Conservation (phyloP, 2,329 filamentous ascomycete species). For the Fusarium torulosum region DNA sequence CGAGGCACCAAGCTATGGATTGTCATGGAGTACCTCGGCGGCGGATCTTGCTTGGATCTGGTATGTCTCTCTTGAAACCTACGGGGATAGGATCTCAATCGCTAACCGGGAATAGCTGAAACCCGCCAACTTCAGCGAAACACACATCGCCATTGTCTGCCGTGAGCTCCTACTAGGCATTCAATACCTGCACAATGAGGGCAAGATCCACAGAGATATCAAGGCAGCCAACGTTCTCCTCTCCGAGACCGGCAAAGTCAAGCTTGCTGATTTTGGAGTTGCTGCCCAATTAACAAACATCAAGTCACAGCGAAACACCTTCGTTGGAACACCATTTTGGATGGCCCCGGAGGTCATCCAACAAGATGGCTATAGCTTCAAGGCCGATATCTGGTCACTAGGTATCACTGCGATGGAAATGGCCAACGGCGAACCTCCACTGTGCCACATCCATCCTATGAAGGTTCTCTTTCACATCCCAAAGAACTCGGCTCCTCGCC, state of each 20-base stretch:
- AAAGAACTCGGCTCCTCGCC: constrained; percentile 84
- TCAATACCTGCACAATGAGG: constrained; percentile 92
- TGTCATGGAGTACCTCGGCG: constrained; percentile 97
- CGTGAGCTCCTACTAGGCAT: constrained; percentile 90
- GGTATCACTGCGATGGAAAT: constrained; percentile 94
- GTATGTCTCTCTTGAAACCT: constrained; percentile 62
- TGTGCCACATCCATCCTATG: constrained; percentile 90
- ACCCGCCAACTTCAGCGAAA: constrained; percentile 88
- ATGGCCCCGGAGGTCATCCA: constrained; percentile 97
- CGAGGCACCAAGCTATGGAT: constrained; percentile 98
- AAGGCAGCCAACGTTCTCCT: constrained; percentile 97
- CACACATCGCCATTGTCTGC: constrained; percentile 93
- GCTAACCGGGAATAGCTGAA: constrained; percentile 72
- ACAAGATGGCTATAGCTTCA: constrained; percentile 85
- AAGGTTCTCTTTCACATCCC: constrained; percentile 93
- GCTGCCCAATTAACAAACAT: constrained; percentile 97
- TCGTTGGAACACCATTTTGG: constrained; percentile 97
- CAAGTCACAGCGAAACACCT: constrained; percentile 96
- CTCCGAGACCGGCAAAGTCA: constrained; percentile 90
- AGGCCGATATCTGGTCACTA: constrained; percentile 93
- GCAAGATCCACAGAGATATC: constrained; percentile 96
- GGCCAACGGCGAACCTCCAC: constrained; percentile 88
- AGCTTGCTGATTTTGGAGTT: constrained; percentile 96
- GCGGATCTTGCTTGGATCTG: constrained; percentile 93
- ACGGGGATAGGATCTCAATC: constrained; percentile 2